Evolutionary conservation across 169 alveolate species (phyloP).

Genomic region (Plasmodium blacklocki): DNA sequence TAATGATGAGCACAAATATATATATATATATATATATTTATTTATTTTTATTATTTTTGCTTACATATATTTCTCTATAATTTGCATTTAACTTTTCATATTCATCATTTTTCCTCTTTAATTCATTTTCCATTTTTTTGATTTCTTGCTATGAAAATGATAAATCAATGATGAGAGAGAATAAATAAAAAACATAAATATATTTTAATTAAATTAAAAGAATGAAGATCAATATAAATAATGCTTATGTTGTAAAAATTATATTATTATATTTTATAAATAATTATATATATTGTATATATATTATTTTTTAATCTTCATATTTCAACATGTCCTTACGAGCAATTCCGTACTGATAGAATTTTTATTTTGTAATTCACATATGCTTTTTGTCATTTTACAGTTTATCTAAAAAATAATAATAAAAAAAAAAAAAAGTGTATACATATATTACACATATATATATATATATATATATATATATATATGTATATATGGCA

Average conservation of each 20-base stretch:
- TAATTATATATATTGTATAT: too few species aligned
- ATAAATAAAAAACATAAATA: neutral
- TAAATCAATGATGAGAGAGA: conserved; percentile 1
- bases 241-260: too few species aligned
- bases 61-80: conserved; percentile 58
- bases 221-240: too few species aligned
- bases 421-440: neutral
- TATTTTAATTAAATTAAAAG: neutral
- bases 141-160: conserved; percentile 37
- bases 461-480: neutral
- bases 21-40: conserved; percentile 3
- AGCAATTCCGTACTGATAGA: conserved; percentile 28
- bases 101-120: conserved; percentile 42
- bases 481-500: neutral
- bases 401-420: conserved; percentile 1
- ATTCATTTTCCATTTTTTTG: conserved; percentile 58
- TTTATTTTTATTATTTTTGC: neutral
- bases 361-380: conserved; percentile 22
- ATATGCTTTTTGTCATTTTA: conserved; percentile 35
- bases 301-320: neutral
- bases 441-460: neutral
- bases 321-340: conserved; percentile 19
- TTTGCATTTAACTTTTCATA: conserved; percentile 48
- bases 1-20: neutral
- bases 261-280: too few species aligned